phyloP scores from a whole-genome alignment of 2,329 filamentous ascomycete species.

The Pyrenophora tritici-repentis region DNA sequence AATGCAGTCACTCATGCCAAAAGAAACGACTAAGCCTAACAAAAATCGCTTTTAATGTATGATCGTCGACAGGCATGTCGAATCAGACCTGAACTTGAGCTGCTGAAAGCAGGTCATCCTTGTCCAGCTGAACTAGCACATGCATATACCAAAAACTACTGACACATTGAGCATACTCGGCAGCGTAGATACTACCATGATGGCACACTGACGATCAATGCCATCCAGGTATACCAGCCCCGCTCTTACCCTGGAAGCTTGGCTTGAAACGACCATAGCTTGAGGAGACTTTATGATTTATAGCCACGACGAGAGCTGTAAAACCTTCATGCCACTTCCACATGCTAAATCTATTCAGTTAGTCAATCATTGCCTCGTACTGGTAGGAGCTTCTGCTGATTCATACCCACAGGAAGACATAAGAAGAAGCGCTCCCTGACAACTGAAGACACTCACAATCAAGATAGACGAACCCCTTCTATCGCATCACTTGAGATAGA shows the following conservation, averaged over 20 bases:
- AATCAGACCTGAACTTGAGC: slow-evolving; percentile 1
- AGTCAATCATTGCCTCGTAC: neutral
- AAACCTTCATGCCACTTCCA: slow-evolving; percentile 13
- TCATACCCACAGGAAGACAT: slow-evolving; percentile 19
- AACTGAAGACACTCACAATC: slow-evolving; percentile 10
- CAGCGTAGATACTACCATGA: slow-evolving; percentile 3
- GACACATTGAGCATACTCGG: slow-evolving; percentile 1
- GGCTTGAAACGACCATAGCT: slow-evolving; percentile 10
- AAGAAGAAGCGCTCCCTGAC: slow-evolving; percentile 20
- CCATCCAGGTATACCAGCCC: slow-evolving; percentile 8
- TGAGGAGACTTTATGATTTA: slow-evolving; percentile 9
- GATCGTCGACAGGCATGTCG: slow-evolving; percentile 16
- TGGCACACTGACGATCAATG: slow-evolving; percentile 13
- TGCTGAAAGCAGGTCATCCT: slow-evolving; percentile 10
- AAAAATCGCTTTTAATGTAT: slow-evolving; percentile 6
- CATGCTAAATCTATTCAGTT: slow-evolving; percentile 31
- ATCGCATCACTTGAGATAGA: slow-evolving; percentile 13
- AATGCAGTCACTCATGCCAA: slow-evolving; percentile 4
- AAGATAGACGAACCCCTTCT: slow-evolving; percentile 10
- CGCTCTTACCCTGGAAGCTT: slow-evolving; percentile 18
- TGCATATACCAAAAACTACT: slow-evolving; percentile 4
- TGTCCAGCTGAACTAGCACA: slow-evolving; percentile 12
- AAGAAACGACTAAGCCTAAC: neutral
- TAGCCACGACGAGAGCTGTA: slow-evolving; percentile 4
- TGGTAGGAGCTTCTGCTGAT: slow-evolving; percentile 4